These are phyloP conservation scores for Cryptosporidium andersoni DNA, from an alignment of 169 alveolate species.

Conservation along the genomic window DNA sequence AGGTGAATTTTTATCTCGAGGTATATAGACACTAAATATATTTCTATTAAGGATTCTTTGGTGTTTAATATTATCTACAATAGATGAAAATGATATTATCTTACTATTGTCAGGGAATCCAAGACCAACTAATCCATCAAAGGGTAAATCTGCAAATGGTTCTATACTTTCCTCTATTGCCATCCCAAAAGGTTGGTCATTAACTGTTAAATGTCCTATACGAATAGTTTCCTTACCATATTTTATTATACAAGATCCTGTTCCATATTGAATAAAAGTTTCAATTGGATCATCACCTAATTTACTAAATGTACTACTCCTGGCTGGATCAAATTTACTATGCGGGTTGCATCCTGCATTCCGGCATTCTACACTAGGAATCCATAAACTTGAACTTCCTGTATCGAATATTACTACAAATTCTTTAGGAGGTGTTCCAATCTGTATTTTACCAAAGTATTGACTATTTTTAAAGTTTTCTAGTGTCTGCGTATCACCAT, in stretches of 20 bases:
- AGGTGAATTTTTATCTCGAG: slow-evolving; percentile 75
- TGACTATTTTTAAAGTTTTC: slow-evolving; percentile 89
- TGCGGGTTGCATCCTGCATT: slow-evolving; percentile 85
- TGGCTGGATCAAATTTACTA: slow-evolving; percentile 81
- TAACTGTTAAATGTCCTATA: slow-evolving; percentile 72
- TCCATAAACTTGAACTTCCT: slow-evolving; percentile 88
- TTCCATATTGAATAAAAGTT: slow-evolving; percentile 80
- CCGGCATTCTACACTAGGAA: slow-evolving; percentile 85
- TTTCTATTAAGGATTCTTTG: slow-evolving; percentile 83
- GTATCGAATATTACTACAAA: slow-evolving; percentile 90
- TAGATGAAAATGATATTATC: slow-evolving; percentile 69
- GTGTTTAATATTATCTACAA: slow-evolving; percentile 81
- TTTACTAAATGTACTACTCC: slow-evolving; percentile 80
- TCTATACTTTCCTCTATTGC: slow-evolving; percentile 86
- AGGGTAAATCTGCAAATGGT: slow-evolving; percentile 90
- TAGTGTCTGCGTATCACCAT: slow-evolving; percentile 77
- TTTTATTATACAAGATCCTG: slow-evolving; percentile 78
- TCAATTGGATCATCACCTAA: slow-evolving; percentile 64
- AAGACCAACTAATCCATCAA: slow-evolving; percentile 92
- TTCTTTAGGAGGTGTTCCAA: slow-evolving; percentile 87
- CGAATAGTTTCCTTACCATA: slow-evolving; percentile 45
- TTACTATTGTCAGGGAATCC: slow-evolving; percentile 86
- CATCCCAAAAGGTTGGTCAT: slow-evolving; percentile 87
- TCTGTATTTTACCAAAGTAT: slow-evolving; percentile 86
- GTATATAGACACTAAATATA: slow-evolving; percentile 85